Evolutionary conservation across 2,329 filamentous ascomycete genomes (phyloP).

Genomic region (Aspergillus melleus): DNA sequence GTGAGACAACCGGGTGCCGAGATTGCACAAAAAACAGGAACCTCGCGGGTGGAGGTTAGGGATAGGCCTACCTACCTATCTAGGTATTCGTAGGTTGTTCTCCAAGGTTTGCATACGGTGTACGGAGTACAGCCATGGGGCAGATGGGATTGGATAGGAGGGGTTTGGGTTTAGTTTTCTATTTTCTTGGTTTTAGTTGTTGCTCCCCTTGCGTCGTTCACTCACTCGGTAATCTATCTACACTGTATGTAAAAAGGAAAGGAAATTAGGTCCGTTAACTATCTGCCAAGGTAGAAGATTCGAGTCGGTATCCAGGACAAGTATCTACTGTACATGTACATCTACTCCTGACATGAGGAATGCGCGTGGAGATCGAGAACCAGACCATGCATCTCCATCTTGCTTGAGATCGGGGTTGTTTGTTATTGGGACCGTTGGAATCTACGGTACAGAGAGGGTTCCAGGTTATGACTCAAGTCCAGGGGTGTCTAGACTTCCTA

Average conservation of each 20-base stretch:
- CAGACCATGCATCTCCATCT: background rate
- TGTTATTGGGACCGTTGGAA: background rate
- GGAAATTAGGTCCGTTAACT: background rate
- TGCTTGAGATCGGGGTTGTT: background rate
- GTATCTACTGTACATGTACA: background rate
- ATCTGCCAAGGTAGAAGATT: background rate
- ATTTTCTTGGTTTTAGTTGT: background rate
- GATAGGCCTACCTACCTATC: background rate
- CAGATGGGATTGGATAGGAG: too few species aligned
- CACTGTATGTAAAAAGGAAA: too few species aligned
- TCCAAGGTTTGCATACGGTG: too few species aligned
- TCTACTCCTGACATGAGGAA: background rate
- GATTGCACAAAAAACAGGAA: conserved; percentile 4
- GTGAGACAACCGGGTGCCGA: conserved; percentile 11
- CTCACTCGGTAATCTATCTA: background rate
- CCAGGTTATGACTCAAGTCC: too few species aligned
- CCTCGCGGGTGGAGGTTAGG: background rate
- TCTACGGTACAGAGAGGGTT: too few species aligned
- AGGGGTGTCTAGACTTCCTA: background rate
- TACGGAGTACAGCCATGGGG: too few species aligned
- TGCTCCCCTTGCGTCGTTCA: background rate
- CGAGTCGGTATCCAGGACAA: background rate
- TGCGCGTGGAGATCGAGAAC: background rate
- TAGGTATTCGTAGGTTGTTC: too few species aligned
- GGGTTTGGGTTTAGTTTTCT: background rate